Evolutionary conservation across 2,329 filamentous ascomycete species (phyloP).

Genomic region (Orbilia ellipsospora): DNA sequence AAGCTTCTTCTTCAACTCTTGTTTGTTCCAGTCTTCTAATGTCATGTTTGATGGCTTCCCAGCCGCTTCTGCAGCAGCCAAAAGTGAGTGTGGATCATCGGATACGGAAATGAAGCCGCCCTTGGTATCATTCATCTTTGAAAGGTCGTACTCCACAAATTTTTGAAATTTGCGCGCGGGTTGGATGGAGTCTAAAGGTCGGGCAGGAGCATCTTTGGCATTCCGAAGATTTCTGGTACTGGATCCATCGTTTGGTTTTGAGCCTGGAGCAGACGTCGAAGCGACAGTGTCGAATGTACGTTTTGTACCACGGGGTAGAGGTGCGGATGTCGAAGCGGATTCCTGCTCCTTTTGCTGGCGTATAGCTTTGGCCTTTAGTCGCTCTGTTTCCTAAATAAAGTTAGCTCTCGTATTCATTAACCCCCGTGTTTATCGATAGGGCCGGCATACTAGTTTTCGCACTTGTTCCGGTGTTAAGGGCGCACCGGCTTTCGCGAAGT

Average conservation of each 20-base stretch:
- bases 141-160: constrained; percentile 98
- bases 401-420: neutral
- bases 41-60: constrained; percentile 89
- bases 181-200: constrained; percentile 67
- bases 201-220: constrained; percentile 59
- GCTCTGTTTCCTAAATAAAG: constrained; percentile 77
- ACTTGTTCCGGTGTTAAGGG: constrained; percentile 48
- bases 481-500: constrained; percentile 36
- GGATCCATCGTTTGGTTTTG: constrained; percentile 59
- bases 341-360: constrained; percentile 76
- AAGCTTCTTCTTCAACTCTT: constrained; percentile 75
- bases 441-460: constrained; percentile 33
- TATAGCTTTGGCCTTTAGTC: constrained; percentile 87
- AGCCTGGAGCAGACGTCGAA: constrained; percentile 74
- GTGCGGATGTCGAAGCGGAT: constrained; percentile 66
- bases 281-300: constrained; percentile 76
- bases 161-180: constrained; percentile 89
- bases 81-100: constrained; percentile 86
- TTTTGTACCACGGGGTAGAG: constrained; percentile 74
- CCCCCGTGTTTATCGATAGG: too few species aligned
- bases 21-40: constrained; percentile 88
- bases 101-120: constrained; percentile 91
- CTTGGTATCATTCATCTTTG: constrained; percentile 97
- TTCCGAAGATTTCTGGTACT: constrained; percentile 26
- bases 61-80: constrained; percentile 68